Conservation (phyloP, 2,329 filamentous ascomycete genomes). For the Cadophora gregata region DNA sequence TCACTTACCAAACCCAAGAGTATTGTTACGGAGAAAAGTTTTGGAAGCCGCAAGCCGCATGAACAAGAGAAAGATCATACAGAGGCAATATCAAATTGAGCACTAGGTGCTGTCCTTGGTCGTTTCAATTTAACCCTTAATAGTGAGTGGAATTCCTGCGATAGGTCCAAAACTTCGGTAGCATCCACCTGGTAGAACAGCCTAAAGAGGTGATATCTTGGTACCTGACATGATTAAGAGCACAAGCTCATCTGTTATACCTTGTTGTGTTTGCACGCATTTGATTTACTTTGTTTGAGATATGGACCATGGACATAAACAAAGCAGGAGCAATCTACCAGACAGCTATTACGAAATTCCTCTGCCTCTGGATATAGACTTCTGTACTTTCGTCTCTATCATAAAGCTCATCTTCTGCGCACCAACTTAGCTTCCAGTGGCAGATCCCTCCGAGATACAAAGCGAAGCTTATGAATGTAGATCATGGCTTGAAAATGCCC, state of each 20-base stretch:
- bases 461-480: slow-evolving; percentile 1
- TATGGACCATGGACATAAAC: background rate
- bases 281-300: background rate
- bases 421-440: background rate
- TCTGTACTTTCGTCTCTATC: background rate
- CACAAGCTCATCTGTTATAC: background rate
- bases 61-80: slow-evolving; percentile 21
- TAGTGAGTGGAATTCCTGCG: slow-evolving; percentile 1
- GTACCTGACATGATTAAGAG: slow-evolving; percentile 25
- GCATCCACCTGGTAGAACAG: slow-evolving; percentile 10
- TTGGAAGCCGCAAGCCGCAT: slow-evolving; percentile 31
- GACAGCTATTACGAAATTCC: background rate
- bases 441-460: background rate
- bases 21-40: slow-evolving; percentile 33
- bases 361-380: background rate
- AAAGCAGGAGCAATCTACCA: background rate
- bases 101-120: slow-evolving; percentile 17
- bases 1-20: slow-evolving; percentile 23
- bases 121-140: slow-evolving; percentile 30
- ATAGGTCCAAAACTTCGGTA: slow-evolving; percentile 10
- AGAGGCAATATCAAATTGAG: slow-evolving; percentile 17
- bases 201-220: slow-evolving; percentile 22
- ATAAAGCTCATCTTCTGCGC: too few relatives aligned
- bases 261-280: background rate
- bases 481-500: slow-evolving; percentile 5